Evolutionary conservation across 2,329 filamentous ascomycete species (phyloP).

Genomic region (Colletotrichum cuscutae): DNA sequence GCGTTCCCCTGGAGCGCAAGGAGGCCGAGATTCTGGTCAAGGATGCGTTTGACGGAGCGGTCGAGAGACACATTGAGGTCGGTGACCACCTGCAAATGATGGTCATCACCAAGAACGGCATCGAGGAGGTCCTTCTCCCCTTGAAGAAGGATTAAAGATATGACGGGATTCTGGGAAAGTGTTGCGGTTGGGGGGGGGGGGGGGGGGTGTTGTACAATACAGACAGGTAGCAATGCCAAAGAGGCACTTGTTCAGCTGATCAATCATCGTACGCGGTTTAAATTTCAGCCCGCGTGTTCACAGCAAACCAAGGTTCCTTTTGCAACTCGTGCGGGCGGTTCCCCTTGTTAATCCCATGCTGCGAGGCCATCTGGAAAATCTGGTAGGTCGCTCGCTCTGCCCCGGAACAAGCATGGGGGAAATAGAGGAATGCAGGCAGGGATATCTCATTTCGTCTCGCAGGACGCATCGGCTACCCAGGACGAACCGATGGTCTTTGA

Average conservation of each 20-base stretch:
- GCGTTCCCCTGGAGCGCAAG: conserved; percentile 74
- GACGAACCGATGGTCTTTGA: background rate
- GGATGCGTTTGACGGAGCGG: conserved; percentile 97
- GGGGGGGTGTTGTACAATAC: conserved; percentile 29
- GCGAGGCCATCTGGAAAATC: background rate
- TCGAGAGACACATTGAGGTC: conserved; percentile 99
- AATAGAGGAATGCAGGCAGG: background rate
- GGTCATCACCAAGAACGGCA: conserved; percentile 87
- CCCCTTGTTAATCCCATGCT: background rate
- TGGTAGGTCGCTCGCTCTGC: background rate
- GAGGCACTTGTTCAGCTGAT: conserved; percentile 24
- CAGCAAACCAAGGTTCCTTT: background rate
- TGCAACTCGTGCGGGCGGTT: background rate
- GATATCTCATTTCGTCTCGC: background rate
- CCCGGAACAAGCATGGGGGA: background rate
- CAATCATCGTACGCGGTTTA: background rate
- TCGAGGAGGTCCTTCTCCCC: conserved; percentile 84
- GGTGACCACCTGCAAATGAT: conserved; percentile 96
- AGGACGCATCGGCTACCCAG: background rate
- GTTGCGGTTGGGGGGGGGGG: background rate
- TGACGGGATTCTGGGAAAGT: background rate
- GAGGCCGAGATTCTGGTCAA: conserved; percentile 90
- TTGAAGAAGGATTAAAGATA: conserved; percentile 85
- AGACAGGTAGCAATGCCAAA: conserved; percentile 33
- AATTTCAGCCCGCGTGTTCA: background rate